Base-by-base conservation (phyloP, 2,329 filamentous ascomycete species). In the Fusarium sp. region DNA sequence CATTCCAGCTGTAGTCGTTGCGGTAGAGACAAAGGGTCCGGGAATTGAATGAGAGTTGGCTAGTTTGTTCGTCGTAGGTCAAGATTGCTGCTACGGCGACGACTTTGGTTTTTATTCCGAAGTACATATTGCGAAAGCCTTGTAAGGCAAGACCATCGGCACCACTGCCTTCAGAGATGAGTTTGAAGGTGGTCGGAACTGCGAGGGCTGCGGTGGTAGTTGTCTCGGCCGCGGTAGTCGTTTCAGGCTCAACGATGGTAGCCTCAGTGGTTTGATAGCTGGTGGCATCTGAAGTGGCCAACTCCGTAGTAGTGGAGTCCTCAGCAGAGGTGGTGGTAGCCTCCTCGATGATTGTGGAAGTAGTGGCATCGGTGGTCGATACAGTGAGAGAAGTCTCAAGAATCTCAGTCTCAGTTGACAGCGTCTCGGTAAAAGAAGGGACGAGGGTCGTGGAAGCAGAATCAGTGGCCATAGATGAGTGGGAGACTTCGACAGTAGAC, bases 361-460 rank as follows among this genome's bases (percentile, higher is more conserved):
- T 34, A 4, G 19, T 25, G 19, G 10, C 19, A 34, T 50, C 46
- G 5, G 19, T 34, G 3, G 7, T 10, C 12, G 30, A 16, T 2
- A 50, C 2, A 11, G 10, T 34, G 9, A 34, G 28, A 7, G 19
- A n/a, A 23, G 30, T 50, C 19, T 50, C 19, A 1, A 34, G n/a
- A 34, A 2, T 34, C 16, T 18, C 31, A 13, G 19, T 7, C 28
- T 23, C 14, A 13, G 28, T 10, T 3, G 46, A 19, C 7, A 18
- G 18, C 3, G 14, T 25, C 5, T 34, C 31, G 4, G 23, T 28
- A 9, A 25, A 50, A n/a, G 46, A 7, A 10, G 7, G 7, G 16
- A 25, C 7, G 10, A 25, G 0, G 4, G 19, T n/a, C 2, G 31
- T 2, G 1, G 16, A 37, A 1, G 31, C 2, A 5, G 31, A 18